Percentiles rank a stretch among this genome's conserved stretches.
Evolutionary conservation across 805 yeast genomes (phyloP).

Genomic region (Naumovozyma baii): DNA sequence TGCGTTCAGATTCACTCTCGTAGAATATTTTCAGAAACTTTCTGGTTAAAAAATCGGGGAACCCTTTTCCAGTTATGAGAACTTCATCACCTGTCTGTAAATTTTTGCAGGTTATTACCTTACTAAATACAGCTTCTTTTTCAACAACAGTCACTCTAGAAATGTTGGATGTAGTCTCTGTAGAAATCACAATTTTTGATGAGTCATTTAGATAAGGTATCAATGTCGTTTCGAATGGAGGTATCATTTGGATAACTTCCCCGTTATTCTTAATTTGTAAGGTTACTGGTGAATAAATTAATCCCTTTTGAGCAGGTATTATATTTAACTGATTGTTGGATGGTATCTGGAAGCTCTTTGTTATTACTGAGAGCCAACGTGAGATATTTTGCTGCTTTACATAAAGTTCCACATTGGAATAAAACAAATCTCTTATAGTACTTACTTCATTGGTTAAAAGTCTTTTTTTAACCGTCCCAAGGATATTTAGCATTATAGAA

Average conservation of each 20-base stretch:
- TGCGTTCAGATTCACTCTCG: constrained; percentile 10
- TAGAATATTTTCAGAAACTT: constrained; percentile 31
- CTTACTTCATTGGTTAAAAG: constrained; percentile 5
- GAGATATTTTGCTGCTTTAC: constrained; percentile 37
- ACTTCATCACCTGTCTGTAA: constrained; percentile 25
- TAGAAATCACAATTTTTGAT: constrained; percentile 4
- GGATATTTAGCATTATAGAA: constrained; percentile 12
- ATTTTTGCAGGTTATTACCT: constrained; percentile 14
- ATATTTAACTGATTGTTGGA: constrained; percentile 36
- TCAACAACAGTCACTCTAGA: constrained; percentile 36
- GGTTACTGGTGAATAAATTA: constrained; percentile 29
- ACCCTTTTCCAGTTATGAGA: constrained; percentile 59
- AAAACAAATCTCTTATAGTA: constrained; percentile 47
- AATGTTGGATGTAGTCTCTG: background rate
- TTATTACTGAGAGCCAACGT: constrained; percentile 32
- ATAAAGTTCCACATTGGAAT: constrained; percentile 50
- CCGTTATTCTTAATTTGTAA: background rate
- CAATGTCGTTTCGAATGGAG: constrained; percentile 19
- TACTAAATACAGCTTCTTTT: constrained; percentile 43
- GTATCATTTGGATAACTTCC: background rate
- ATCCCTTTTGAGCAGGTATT: constrained; percentile 54
- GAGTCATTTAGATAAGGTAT: constrained; percentile 34
- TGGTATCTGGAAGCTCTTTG: constrained; percentile 30
- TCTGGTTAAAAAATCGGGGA: constrained; percentile 51
- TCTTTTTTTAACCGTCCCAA: constrained; percentile 9